Percentiles rank a stretch among this genome's conserved stretches.
phyloP scores from a whole-genome alignment of 2,329 filamentous ascomycete species.

The Cordyceps pruinosa region DNA sequence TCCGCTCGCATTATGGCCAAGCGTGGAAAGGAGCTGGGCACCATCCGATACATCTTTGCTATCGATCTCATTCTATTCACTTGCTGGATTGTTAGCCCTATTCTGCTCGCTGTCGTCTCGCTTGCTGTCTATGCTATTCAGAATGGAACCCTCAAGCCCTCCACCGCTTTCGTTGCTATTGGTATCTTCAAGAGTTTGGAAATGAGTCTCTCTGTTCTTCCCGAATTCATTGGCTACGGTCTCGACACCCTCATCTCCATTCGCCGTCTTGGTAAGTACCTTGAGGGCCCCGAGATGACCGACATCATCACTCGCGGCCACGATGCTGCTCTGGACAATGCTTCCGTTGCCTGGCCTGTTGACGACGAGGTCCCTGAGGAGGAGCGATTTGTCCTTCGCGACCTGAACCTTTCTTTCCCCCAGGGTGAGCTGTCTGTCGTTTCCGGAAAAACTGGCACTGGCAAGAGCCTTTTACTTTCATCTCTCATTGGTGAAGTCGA shows the following conservation, averaged over 20 bases:
- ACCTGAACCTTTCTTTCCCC: constrained; percentile 62
- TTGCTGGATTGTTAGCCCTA: constrained; percentile 68
- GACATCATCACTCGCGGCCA: constrained; percentile 47
- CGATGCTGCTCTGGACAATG: constrained; percentile 58
- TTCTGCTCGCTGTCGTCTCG: constrained; percentile 65
- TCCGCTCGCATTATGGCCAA: constrained; percentile 56
- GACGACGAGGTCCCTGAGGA: constrained; percentile 51
- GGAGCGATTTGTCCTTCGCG: constrained; percentile 57
- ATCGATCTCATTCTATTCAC: constrained; percentile 56
- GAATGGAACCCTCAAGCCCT: constrained; percentile 58
- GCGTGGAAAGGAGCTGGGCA: constrained; percentile 60
- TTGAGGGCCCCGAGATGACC: constrained; percentile 58
- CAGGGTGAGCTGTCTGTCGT: constrained; percentile 63
- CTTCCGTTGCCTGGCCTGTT: constrained; percentile 67
- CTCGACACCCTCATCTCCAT: constrained; percentile 70
- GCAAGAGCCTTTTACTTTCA: constrained; percentile 69
- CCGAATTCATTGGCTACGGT: constrained; percentile 63
- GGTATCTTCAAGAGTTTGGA: constrained; percentile 70
- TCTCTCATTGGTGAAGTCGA: constrained; percentile 72
- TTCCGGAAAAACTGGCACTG: constrained; percentile 69
- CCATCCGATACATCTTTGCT: constrained; percentile 59
- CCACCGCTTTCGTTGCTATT: constrained; percentile 72
- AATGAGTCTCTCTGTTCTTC: constrained; percentile 61
- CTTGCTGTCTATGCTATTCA: constrained; percentile 61
- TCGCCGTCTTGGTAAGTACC: constrained; percentile 63